A percentile compares a stretch with the other conserved stretches of the same genome.
phyloP scores from a whole-genome alignment of 805 yeast species.

The Myxozyma geophila region DNA sequence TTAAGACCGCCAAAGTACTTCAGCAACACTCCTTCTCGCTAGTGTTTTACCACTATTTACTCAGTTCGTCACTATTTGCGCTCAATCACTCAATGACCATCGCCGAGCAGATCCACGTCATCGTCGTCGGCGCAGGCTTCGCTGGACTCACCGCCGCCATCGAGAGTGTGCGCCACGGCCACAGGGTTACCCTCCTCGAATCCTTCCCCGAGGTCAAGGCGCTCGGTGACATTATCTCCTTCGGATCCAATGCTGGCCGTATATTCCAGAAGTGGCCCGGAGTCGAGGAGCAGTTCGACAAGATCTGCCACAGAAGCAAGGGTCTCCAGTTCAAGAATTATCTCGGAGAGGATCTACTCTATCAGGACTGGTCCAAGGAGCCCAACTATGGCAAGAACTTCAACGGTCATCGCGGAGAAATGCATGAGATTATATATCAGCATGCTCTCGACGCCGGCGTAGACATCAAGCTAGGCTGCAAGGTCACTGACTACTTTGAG shows the following conservation, averaged over 20 bases:
- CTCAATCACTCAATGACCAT: conserved; percentile 3
- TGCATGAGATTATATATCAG: conserved; percentile 3
- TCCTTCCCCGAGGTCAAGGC: conserved; percentile 12
- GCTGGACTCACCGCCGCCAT: conserved; percentile 15
- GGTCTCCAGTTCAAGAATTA: conserved; percentile 3
- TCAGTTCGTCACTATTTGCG: too few species aligned
- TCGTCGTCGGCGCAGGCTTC: conserved; percentile 12
- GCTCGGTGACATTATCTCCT: conserved; percentile 8
- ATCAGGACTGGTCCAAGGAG: conserved; percentile 9
- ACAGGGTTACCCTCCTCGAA: conserved; percentile 10
- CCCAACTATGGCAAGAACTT: conserved; percentile 4
- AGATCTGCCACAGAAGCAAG: neutral
- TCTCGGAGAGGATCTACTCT: conserved; percentile 2
- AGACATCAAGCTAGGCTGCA: conserved; percentile 8
- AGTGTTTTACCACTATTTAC: too few species aligned
- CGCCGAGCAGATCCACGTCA: neutral
- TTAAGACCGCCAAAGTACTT: too few species aligned
- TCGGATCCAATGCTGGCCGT: conserved; percentile 13
- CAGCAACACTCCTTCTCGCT: neutral
- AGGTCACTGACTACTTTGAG: conserved; percentile 9
- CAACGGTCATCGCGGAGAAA: conserved; percentile 12
- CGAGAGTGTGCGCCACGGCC: conserved; percentile 9
- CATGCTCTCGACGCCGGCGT: conserved; percentile 9
- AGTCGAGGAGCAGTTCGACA: conserved; percentile 4
- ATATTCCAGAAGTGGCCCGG: conserved; percentile 12